Evolutionary conservation across 371 early-diverging fungal species (phyloP).

Genomic region (Rhizopus stolonifer): DNA sequence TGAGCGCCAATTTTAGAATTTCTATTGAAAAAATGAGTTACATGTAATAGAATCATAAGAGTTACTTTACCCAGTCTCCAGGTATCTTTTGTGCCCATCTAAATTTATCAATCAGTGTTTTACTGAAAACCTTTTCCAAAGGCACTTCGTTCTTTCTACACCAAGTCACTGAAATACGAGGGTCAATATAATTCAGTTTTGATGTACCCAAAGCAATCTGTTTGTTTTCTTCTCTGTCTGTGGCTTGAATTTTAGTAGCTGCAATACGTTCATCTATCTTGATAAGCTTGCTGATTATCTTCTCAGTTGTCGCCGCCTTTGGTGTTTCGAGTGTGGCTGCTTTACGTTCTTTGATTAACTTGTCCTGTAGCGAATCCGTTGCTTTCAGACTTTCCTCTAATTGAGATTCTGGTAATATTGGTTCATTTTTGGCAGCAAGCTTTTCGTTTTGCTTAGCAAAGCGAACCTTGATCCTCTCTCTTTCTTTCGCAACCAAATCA

Average conservation of each 20-base stretch:
- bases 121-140: conserved; percentile 89
- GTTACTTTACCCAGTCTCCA: conserved; percentile 68
- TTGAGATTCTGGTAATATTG: conserved; percentile 49
- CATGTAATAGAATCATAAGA: not conserved
- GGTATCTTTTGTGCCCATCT: conserved; percentile 91
- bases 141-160: conserved; percentile 86
- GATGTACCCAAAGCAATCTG: conserved; percentile 96
- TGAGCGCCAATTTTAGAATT: conserved; percentile 3
- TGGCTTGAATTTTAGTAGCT: conserved; percentile 62
- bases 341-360: conserved; percentile 53
- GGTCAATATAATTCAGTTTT: conserved; percentile 98
- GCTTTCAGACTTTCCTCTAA: conserved; percentile 58
- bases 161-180: conserved; percentile 95
- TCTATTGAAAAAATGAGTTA: conserved; percentile 1
- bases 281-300: conserved; percentile 59
- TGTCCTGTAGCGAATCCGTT: conserved; percentile 46
- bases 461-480: conserved; percentile 56
- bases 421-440: conserved; percentile 56
- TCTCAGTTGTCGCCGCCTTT: conserved; percentile 53
- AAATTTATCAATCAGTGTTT: conserved; percentile 90
- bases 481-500: conserved; percentile 58
- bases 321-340: conserved; percentile 41
- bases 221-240: conserved; percentile 96
- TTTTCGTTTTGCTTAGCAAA: conserved; percentile 77
- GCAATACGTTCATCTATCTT: conserved; percentile 70